These are phyloP conservation scores for Maudiozyma barnettii DNA, from an alignment of 805 yeast species.

Conservation along the genomic window DNA sequence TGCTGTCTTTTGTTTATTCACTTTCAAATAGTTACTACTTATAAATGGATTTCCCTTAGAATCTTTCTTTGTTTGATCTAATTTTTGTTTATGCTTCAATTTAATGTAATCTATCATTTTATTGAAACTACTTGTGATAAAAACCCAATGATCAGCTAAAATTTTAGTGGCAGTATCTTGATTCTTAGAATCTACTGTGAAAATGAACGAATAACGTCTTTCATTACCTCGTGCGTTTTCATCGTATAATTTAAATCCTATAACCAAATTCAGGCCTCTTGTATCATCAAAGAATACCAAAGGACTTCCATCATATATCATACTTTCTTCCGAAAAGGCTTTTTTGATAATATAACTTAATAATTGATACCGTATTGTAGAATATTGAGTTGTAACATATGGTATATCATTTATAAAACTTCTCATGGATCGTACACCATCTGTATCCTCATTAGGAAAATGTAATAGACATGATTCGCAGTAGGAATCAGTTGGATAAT, in stretches of 20 bases:
- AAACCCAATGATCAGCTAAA: conserved; percentile 46
- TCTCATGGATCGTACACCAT: conserved; percentile 26
- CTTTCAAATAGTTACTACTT: conserved; percentile 39
- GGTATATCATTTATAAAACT: conserved; percentile 17
- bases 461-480: conserved; percentile 54
- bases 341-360: conserved; percentile 53
- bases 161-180: conserved; percentile 21
- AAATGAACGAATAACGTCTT: conserved; percentile 52
- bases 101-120: conserved; percentile 35
- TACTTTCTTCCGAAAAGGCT: conserved; percentile 57
- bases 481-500: conserved; percentile 37
- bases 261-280: conserved; percentile 50
- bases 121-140: conserved; percentile 34
- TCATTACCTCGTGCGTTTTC: conserved; percentile 66
- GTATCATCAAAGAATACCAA: conserved; percentile 53
- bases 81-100: conserved; percentile 21
- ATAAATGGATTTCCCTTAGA: conserved; percentile 14
- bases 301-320: conserved; percentile 49
- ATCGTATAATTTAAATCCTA: conserved; percentile 55
- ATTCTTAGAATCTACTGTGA: conserved; percentile 46
- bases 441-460: conserved; percentile 33
- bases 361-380: conserved; percentile 43
- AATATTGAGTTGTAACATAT: conserved; percentile 53
- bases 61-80: conserved; percentile 6
- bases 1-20: conserved; percentile 46